Base-by-base conservation (phyloP, 1,284 basidiomycete genomes). In the Kwoniella shivajii region DNA sequence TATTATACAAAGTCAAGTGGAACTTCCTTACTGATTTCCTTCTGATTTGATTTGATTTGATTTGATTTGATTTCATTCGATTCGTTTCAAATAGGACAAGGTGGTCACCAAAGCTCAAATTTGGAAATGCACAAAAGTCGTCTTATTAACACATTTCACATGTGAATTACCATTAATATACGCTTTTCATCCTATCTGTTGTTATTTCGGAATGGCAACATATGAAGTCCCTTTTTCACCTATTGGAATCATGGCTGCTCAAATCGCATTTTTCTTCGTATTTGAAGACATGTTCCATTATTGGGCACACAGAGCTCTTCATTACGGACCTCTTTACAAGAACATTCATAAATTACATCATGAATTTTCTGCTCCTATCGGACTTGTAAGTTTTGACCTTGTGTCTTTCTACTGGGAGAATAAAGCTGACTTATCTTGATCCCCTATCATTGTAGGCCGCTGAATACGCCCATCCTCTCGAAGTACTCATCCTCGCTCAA, bases 281-380 rank as follows among this genome's bases (percentile, higher is more conserved):
- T 93, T 98, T 65, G 96, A 99, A 80, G 95, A 97, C 78, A 86
- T 88, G 66, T 96, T 90, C 84, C 93, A 96, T 50, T 71, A 67
- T 62, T 77, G 74, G 66, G 92, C 91, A 11, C 94, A 98, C 80
- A 88, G 91, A 69, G 87, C 87, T 10, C 85, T 96, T 20, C 95
- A 99, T 81, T 90, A 85, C 72, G 90, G 92, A 53, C 82, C 86
- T 4, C 83, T 99, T 56, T 99, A 99, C 86, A 96, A 93, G 81
- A 83, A 96, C 80, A 93, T 98, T 65, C 95, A 99, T 86, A 98
- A 98, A 82, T 83, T 92, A 44, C 91, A 98, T 79, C 95, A 98
- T 85, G 93, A 96, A 75, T 97, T 94, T 80, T 89, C 89, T 20
- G 94, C 95, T 20, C 95, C 95, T 0, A 97, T 98, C 74, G 95